Evolutionary conservation across 257 asterid genomes (phyloP), one percentile per base, ranked within the genome.

Genomic region (Plectranthus barbatus): DNA sequence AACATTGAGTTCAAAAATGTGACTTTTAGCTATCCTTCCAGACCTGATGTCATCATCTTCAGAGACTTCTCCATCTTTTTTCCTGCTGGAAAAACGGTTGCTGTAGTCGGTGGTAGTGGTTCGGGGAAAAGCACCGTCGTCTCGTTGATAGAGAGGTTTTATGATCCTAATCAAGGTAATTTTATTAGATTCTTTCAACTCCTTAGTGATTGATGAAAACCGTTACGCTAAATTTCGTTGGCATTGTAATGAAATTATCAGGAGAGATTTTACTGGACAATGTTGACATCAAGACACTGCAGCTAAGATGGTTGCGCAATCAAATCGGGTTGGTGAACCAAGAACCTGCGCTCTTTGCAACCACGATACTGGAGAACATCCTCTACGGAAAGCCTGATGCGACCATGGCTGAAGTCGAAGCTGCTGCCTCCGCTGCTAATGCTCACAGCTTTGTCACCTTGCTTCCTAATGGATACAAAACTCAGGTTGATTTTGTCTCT

Each of bases 31-130:
- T 93, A 93, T 57, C 99, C 99, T 0, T 93, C 99, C 5, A 73
- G 99, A 69, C 97, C 99, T 14, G 99, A 93, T 76, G 97, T 93
- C 44, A 64, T 90, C 61, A 86, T 93, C 78, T 93, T 93, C 67
- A 57, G 96, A 77, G 87, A 87, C 66, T 93, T 93, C 72, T 87
- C 96, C 61, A 87, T 93, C 68, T 85, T 84, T 83, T 90, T 93
- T 73, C 97, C 97, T 8, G 99, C 99, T 13, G 99, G 99, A 44
- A 93, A 90, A 73, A 93, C 97, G 0, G 86, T 87, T 45, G 99
- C 99, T 3, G 97, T 93, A 20, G 99, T 93, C 24, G 99, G 99
- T 36, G 99, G 99, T 44, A 92, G 97, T 60, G 99, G 99, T 60
- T 92, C 99, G 0, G 99, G 99, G 49, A 93, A 93, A 81, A 93